phyloP scores from a whole-genome alignment of 1,284 basidiomycete genomes.

The Cutaneotrichosporon mucoides region DNA sequence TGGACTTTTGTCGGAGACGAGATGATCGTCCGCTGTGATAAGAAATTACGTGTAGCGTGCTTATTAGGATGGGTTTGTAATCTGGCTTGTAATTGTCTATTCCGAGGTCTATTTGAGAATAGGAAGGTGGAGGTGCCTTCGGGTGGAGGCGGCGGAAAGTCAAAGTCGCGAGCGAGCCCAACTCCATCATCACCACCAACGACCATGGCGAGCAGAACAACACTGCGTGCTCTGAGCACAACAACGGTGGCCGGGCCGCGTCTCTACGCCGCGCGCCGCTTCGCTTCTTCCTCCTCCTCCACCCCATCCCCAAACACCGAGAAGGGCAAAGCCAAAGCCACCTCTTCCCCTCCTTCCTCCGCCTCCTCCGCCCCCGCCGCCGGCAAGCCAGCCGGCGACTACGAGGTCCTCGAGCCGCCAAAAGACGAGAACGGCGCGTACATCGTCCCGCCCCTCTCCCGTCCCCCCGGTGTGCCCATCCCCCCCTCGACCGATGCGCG shows the following conservation, averaged over 20 bases:
- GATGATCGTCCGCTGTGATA: background rate
- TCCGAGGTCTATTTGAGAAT: background rate
- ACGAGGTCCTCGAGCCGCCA: background rate
- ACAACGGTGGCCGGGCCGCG: too few relatives aligned
- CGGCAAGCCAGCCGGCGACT: background rate
- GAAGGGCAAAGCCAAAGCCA: background rate
- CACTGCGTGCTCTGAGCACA: background rate
- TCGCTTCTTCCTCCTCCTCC: too few relatives aligned
- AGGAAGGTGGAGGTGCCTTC: background rate
- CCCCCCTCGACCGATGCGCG: slow-evolving; percentile 58
- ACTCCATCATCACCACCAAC: background rate
- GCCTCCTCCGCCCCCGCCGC: background rate
- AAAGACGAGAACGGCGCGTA: slow-evolving; percentile 14
- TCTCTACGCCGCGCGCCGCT: too few relatives aligned
- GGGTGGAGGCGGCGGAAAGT: slow-evolving; percentile 3
- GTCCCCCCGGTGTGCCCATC: slow-evolving; percentile 69
- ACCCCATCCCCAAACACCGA: background rate
- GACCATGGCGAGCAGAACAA: slow-evolving; percentile 1
- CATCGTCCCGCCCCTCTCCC: slow-evolving; percentile 32
- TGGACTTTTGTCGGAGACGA: background rate
- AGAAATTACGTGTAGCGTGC: background rate
- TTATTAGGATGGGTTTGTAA: background rate
- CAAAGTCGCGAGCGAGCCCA: background rate
- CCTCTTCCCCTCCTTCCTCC: background rate
- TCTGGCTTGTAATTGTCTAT: background rate